These are phyloP conservation scores for Aspergillus sclerotioniger DNA, from an alignment of 495 filamentous ascomycete species.

Conservation along the genomic window DNA sequence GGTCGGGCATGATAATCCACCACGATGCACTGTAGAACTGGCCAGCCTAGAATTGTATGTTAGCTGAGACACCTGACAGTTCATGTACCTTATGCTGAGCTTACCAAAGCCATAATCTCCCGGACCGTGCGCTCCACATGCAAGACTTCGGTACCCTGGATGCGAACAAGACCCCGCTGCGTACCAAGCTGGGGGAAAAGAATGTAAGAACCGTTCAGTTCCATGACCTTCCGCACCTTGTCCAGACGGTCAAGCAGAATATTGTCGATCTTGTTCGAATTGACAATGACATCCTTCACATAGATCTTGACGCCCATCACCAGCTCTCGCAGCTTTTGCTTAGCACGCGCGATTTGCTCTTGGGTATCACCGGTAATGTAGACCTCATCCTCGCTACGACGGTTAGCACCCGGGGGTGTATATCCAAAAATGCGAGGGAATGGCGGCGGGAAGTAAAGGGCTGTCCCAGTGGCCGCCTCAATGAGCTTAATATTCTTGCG, in stretches of 20 bases:
- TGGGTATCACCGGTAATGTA: slow-evolving; percentile 86
- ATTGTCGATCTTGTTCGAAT: slow-evolving; percentile 87
- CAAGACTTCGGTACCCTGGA: slow-evolving; percentile 88
- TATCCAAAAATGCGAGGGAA: slow-evolving; percentile 90
- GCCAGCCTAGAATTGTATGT: slow-evolving; percentile 60
- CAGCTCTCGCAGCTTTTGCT: slow-evolving; percentile 81
- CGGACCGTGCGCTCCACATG: slow-evolving; percentile 91
- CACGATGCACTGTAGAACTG: slow-evolving; percentile 98
- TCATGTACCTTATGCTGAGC: slow-evolving; percentile 16
- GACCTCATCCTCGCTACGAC: slow-evolving; percentile 82
- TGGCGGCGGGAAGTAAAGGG: slow-evolving; percentile 95
- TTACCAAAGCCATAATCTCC: slow-evolving; percentile 89
- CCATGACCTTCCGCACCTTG: slow-evolving; percentile 96
- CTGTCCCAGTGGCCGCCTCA: slow-evolving; percentile 88
- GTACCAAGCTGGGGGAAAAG: slow-evolving; percentile 83
- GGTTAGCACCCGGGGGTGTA: slow-evolving; percentile 71
- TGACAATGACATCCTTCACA: slow-evolving; percentile 85
- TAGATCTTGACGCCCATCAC: slow-evolving; percentile 77
- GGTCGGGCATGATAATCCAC: slow-evolving; percentile 82
- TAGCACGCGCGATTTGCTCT: slow-evolving; percentile 78
- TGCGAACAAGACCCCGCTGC: slow-evolving; percentile 72
- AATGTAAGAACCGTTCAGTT: slow-evolving; percentile 91
- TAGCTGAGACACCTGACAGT: slow-evolving; percentile 23
- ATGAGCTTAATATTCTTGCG: slow-evolving; percentile 97
- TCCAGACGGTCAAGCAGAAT: slow-evolving; percentile 88